Base-by-base conservation (phyloP, 768 basidiomycete genomes). In the Stropharia rugosoannulata region DNA sequence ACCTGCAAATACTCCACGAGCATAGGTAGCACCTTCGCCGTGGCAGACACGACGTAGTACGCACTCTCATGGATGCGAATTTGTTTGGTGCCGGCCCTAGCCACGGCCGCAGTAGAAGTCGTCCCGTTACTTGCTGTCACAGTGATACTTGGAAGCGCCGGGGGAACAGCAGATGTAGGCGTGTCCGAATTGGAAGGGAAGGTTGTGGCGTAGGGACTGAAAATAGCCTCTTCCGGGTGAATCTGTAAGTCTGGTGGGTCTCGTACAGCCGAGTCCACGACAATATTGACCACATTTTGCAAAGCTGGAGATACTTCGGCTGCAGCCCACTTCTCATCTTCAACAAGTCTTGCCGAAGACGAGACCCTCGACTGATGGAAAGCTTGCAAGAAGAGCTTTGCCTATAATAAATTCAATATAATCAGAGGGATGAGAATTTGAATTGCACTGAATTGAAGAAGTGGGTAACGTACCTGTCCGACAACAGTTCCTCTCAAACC, bases 261-360 rank as follows among this genome's bases (percentile, higher is more conserved):
- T 12, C 75, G 77, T 29, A 97, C 84, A 5, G 96, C 95, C 22
- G 87, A 83, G 59, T 89, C 85, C 15, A 97, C 79, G 48, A 99
- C 71, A 8, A 87, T 73, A 62, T 90, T 81, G 37, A 87, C 80
- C n/a, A 84, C 75, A 47, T 78, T 81, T 70, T 98, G 96, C 25
- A 91, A 71, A 4, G 73, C 59, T 4, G 75, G 65, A 1, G 86
- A 74, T 12, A 96, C 84, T 54, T 97, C 92, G 12, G 84, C 79
- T 13, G 90, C 89, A 55, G 78, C 84, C 97, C 97, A 98, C 57
- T 88, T 89, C 66, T 99, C 97, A 61, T 98, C 94, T 69, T 98
- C 95, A 7, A 99, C 96, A 25, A 93, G 73, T 68, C 89, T 93
- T 25, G 96, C 95, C 2, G 89, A 90, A 53, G 80, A 80, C 2